Base-by-base conservation (phyloP, 805 yeast species). In the Hanseniaspora mollemarum region DNA sequence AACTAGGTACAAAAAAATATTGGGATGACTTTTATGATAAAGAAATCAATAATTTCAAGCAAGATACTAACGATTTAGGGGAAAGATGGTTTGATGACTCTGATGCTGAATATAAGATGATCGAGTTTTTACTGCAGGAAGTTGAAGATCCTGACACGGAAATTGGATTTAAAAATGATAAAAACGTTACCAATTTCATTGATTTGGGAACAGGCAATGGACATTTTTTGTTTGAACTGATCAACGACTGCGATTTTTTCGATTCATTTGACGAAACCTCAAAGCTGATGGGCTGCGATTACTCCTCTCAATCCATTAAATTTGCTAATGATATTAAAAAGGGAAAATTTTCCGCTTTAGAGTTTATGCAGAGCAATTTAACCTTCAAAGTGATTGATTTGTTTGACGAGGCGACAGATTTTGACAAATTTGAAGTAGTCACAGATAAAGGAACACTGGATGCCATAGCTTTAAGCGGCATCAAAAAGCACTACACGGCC, bases 141-240 rank as follows among this genome's bases (percentile, higher is more conserved):
- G 40, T 75, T 3, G 71, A 71, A 1, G 40, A 43, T 1, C 22
- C 49, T 3, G 40, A 43, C 4, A 62, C 63, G 16, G 59, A 60
- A 15, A 51, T 53, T 1, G 65, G 72, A 53, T 31, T 58, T 7
- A 63, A 62, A 1, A 55, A 60, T 1, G 59, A 74, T 1, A 24
- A 25, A 10, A n/a, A 19, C 8, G 22, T 33, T 10, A 18, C 45
- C 7, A 64, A 66, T 1, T 71, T 88, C 45, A 66, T 84, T 19
- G 98, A 90, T 64, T 68, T 92, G 35, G 99, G 99, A 1, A 88
- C 98, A 0, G 99, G 98, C 0, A 92, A 92, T 65, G 98, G 98
- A 0, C 96, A 87, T 61, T 67, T 92, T 25, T 62, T 92, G 26
- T 84, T 90, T 57, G 75, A 81, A 51, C 62, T 92, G 29, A 59